Percentiles rank a stretch among this genome's conserved stretches.
Evolutionary conservation across 257 asterid species (phyloP).

Genomic region (Nemophila menziesii): DNA sequence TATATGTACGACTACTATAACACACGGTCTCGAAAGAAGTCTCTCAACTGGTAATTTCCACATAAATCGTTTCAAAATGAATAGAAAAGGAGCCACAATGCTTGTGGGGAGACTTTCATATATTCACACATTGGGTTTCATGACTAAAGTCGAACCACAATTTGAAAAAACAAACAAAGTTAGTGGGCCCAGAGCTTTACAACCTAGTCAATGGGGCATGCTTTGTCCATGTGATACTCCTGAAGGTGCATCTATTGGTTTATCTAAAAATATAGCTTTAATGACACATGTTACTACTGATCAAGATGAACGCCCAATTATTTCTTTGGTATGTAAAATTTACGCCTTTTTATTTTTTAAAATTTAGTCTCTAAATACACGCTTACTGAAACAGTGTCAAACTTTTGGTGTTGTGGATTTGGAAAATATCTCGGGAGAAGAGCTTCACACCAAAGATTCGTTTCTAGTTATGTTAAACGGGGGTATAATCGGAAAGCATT

Average conservation of each 20-base stretch:
- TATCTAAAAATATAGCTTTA: slow-evolving; percentile 90
- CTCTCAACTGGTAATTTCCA: slow-evolving; percentile 95
- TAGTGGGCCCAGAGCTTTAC: slow-evolving; percentile 96
- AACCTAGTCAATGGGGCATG: slow-evolving; percentile 99
- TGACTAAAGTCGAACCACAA: slow-evolving; percentile 88
- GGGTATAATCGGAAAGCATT: slow-evolving; percentile 91
- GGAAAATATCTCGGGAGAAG: slow-evolving; percentile 82
- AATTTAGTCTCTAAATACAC: slow-evolving; percentile 6
- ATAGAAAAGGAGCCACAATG: slow-evolving; percentile 94
- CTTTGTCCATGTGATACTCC: slow-evolving; percentile 99
- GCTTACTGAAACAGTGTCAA: slow-evolving; percentile 50
- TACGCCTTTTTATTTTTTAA: neutral
- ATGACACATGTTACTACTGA: slow-evolving; percentile 99
- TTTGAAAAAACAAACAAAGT: slow-evolving; percentile 94
- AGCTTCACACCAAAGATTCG: slow-evolving; percentile 75
- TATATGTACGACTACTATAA: slow-evolving; percentile 32
- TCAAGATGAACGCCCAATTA: slow-evolving; percentile 75
- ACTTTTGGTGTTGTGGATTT: slow-evolving; percentile 68
- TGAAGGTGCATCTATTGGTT: slow-evolving; percentile 96
- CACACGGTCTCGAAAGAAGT: slow-evolving; percentile 64
- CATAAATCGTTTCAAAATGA: slow-evolving; percentile 78
- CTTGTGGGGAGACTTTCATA: slow-evolving; percentile 71
- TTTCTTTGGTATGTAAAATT: slow-evolving; percentile 50
- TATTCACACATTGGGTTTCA: slow-evolving; percentile 70
- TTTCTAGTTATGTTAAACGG: slow-evolving; percentile 73